phyloP scores from a whole-genome alignment of 1,284 basidiomycete genomes.

The Ceratobasidium sp. region DNA sequence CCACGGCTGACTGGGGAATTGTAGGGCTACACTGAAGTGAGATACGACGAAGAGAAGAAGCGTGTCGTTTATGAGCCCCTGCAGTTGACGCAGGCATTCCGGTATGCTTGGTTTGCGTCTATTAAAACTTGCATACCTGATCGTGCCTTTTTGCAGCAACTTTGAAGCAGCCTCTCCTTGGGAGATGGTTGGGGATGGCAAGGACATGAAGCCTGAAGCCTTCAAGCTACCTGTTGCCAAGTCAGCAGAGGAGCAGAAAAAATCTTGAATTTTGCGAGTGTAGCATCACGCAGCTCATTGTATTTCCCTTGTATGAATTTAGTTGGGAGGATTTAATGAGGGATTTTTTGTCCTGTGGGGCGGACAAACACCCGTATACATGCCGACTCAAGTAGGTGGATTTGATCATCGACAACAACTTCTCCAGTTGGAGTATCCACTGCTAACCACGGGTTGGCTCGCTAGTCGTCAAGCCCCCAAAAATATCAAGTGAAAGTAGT shows the following conservation, averaged over 20 bases:
- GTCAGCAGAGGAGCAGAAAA: slow-evolving; percentile 45
- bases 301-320: not conserved
- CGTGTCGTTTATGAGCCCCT: slow-evolving; percentile 98
- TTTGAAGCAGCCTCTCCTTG: slow-evolving; percentile 94
- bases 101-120: slow-evolving; percentile 59
- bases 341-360: not conserved
- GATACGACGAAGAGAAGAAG: slow-evolving; percentile 98
- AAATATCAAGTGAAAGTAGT: slow-evolving; percentile 6
- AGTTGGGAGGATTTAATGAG: not conserved
- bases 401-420: slow-evolving; percentile 40
- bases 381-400: slow-evolving; percentile 10
- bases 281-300: not conserved
- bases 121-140: not conserved
- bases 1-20: slow-evolving; percentile 39
- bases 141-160: slow-evolving; percentile 63
- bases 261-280: slow-evolving; percentile 7
- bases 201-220: slow-evolving; percentile 43
- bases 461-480: slow-evolving; percentile 19
- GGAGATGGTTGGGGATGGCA: slow-evolving; percentile 94
- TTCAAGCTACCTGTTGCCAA: slow-evolving; percentile 45
- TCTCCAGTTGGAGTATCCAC: slow-evolving; percentile 36
- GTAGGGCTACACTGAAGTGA: slow-evolving; percentile 92
- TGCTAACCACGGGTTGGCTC: slow-evolving; percentile 27
- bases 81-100: slow-evolving; percentile 97
- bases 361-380: slow-evolving; percentile 32